Evolutionary conservation across 257 asterid species (phyloP).

Genomic region (Paraleonurus japonicus): DNA sequence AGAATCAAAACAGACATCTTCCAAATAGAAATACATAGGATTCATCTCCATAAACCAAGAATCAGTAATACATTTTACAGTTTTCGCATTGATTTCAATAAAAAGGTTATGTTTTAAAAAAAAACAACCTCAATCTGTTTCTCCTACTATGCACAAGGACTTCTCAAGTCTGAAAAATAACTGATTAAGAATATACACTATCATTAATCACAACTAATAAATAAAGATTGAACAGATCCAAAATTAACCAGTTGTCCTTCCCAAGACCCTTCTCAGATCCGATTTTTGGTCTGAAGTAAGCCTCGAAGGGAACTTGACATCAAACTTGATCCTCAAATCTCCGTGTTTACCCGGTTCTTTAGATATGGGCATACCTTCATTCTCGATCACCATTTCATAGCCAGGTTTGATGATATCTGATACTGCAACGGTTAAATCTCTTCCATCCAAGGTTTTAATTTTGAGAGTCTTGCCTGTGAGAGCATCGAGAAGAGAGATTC

Average conservation of each 20-base stretch:
- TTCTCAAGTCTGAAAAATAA: conserved; percentile 32
- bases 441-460: conserved; percentile 63
- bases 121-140: conserved; percentile 30
- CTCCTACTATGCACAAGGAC: conserved; percentile 67
- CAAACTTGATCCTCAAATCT: conserved; percentile 76
- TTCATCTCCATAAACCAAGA: not conserved
- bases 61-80: conserved; percentile 20
- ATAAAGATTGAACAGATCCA: not conserved
- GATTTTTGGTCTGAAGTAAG: conserved; percentile 80
- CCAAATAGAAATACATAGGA: conserved; percentile 12
- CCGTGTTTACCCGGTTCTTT: conserved; percentile 86
- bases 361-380: conserved; percentile 94
- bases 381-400: conserved; percentile 55
- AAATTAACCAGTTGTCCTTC: conserved; percentile 45
- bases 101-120: conserved; percentile 1
- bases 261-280: conserved; percentile 74
- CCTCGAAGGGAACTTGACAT: conserved; percentile 80
- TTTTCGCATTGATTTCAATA: conserved; percentile 13
- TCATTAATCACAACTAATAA: conserved; percentile 28
- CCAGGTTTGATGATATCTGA: conserved; percentile 81
- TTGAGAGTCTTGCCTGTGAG: conserved; percentile 79
- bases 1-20: not conserved
- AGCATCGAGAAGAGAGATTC: conserved; percentile 76
- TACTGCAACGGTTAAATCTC: conserved; percentile 49
- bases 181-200: conserved; percentile 46